Evolutionary conservation across 805 yeast species (phyloP).

Genomic region (Myxozyma neglecta): DNA sequence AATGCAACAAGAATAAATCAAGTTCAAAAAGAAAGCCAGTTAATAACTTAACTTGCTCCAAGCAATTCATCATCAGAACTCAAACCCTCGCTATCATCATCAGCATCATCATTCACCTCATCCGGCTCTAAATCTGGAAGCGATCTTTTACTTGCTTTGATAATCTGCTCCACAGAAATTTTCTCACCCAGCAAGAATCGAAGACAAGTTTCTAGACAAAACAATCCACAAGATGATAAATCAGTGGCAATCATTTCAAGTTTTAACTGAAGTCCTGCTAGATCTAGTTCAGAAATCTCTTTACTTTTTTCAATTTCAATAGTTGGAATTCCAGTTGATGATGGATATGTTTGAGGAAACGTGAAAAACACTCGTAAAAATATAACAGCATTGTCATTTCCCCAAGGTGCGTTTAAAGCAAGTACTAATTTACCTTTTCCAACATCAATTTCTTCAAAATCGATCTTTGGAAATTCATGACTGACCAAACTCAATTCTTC

Average conservation of each 20-base stretch:
- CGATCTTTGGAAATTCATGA: constrained; percentile 80
- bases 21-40: too few relatives aligned
- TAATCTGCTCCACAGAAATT: constrained; percentile 5
- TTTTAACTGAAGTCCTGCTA: constrained; percentile 52
- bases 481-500: constrained; percentile 90
- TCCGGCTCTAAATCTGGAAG: background rate
- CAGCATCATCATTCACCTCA: background rate
- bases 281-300: constrained; percentile 54
- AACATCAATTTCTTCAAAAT: constrained; percentile 84
- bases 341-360: constrained; percentile 76
- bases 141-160: background rate
- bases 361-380: constrained; percentile 69
- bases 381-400: constrained; percentile 44
- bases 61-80: constrained; percentile 20
- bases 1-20: too few relatives aligned
- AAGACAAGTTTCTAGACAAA: constrained; percentile 78
- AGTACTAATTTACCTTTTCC: constrained; percentile 77
- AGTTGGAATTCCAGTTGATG: constrained; percentile 44
- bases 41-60: too few relatives aligned
- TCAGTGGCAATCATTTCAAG: constrained; percentile 57
- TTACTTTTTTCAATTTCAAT: constrained; percentile 76
- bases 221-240: constrained; percentile 57
- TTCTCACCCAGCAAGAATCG: constrained; percentile 76
- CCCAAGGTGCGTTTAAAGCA: constrained; percentile 82
- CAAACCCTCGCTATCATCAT: constrained; percentile 2